Evolutionary conservation across 805 yeast species (phyloP), one percentile per base, ranked within the genome.

Genomic region (Metschnikowia chrysomelidarum): DNA sequence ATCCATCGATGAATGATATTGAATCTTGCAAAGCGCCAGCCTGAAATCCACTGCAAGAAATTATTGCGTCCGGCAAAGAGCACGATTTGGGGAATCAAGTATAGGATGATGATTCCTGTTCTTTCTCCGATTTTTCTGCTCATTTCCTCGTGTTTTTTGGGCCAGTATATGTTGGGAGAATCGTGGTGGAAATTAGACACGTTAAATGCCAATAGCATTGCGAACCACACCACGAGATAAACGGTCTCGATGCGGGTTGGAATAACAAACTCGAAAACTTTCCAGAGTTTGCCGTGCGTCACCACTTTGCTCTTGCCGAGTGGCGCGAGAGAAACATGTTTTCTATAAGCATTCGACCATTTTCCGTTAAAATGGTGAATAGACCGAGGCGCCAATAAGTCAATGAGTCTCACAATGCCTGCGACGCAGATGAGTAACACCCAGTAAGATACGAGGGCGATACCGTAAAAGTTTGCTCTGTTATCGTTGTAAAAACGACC

Each of bases 61-160:
- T 82, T 85, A 54, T 85, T 85, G 49, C 93, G 65, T 19, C 82
- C 81, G 4, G 86, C 85, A 56, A 84, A 77, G 32, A 78, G 54
- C 21, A 76, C 60, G 24, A 78, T 43, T 28, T 77, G 52, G 2
- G 86, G 86, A 57, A 57, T 69, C 56, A 77, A 42, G 7, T 69
- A 63, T 2, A 67, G 55, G 2, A 73, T 56, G 22, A 76, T 50
- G 19, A 78, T 67, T 1, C 78, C 82, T 1, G 78, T 47, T 47
- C 86, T 62, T 44, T 76, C 80, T 27, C 75, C 77, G 12, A 80
- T 58, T 36, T 38, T 38, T 7, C 43, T 29, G 20, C 32, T 19
- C 19, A 43, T 22, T 4, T 38, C 41, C 9, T 16, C 20, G 14
- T 17, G 9, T 14, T 24, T 27, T 11, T 12, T 8, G 7, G 19